Percentiles rank a stretch among this genome's conserved stretches.
phyloP scores from a whole-genome alignment of 805 yeast genomes.

The Saturnispora ahearnii region DNA sequence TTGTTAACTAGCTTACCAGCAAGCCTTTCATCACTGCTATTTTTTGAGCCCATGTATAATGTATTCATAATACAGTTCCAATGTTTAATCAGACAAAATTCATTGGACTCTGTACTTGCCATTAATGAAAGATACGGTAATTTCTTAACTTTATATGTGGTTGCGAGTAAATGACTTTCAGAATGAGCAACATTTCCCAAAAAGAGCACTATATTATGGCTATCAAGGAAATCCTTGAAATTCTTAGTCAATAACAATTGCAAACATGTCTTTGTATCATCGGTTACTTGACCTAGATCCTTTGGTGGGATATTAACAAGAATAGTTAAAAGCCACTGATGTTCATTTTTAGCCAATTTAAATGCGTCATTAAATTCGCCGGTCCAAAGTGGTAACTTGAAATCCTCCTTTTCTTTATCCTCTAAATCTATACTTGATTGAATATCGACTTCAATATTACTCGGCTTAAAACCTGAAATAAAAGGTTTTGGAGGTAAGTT shows the following conservation, averaged over 20 bases:
- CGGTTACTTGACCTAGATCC: slow-evolving; percentile 24
- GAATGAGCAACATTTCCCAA: slow-evolving; percentile 55
- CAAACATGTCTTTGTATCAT: slow-evolving; percentile 24
- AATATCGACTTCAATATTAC: slow-evolving; percentile 15
- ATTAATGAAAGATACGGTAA: slow-evolving; percentile 48
- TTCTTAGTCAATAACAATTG: slow-evolving; percentile 28
- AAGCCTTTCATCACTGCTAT: not conserved
- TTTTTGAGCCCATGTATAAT: not conserved
- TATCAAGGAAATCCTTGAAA: slow-evolving; percentile 30
- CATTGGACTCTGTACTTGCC: slow-evolving; percentile 29
- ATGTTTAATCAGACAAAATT: not conserved
- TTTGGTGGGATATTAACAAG: slow-evolving; percentile 40
- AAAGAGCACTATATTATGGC: slow-evolving; percentile 46
- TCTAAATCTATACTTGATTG: slow-evolving; percentile 19
- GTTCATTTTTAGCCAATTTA: slow-evolving; percentile 30
- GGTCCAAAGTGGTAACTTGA: slow-evolving; percentile 21
- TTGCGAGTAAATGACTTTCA: slow-evolving; percentile 61
- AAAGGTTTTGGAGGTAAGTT: slow-evolving; percentile 18
- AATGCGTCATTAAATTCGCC: slow-evolving; percentile 37
- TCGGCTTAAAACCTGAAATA: slow-evolving; percentile 14
- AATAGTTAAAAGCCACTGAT: slow-evolving; percentile 46
- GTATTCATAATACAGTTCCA: not conserved
- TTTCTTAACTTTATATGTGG: slow-evolving; percentile 40
- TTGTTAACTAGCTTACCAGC: slow-evolving; percentile 27
- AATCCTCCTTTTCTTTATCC: slow-evolving; percentile 10